Evolutionary conservation across 2,329 filamentous ascomycete species (phyloP), one percentile per base, ranked within the genome.

Genomic region (Neofusicoccum cordaticola): DNA sequence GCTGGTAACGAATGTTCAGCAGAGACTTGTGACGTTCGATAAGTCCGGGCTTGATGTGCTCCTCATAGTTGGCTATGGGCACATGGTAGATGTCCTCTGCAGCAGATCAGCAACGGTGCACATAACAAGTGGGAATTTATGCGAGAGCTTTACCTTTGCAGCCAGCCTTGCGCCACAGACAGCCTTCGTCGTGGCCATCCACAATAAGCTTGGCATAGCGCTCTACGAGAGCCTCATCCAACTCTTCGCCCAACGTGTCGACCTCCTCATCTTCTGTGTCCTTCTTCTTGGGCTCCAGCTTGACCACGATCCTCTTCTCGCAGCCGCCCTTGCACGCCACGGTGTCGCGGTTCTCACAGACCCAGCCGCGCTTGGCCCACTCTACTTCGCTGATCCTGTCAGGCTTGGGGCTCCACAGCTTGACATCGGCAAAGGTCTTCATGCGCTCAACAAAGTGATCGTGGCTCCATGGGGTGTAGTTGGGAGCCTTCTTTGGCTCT

Each of bases 311-410:
- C 70, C 96, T 91, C 71, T 90, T 89, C 73, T 90, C 89, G 73
- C 95, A 99, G 2, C 93, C 87, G 45, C 90, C 88, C 47, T 82
- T 83, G 75, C 95, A 99, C 17, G 88, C 87, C 15, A 98, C 92
- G 3, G 90, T 90, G 77, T 96, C 93, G 73, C 73, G 76, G 1
- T 68, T 69, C 51, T 90, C 87, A 71, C 94, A 97, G 3, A 89
- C 84, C 94, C 95, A 99, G 0, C 94, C 94, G 65, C 91, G 83
- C 81, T 94, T 97, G 0, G 93, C 93, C 95, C 95, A 99, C 75
- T 93, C 90, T 7, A 97, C 88, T 78, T 98, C 95, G 73, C 88
- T 92, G 70, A 98, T 88, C 39, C 83, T 84, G 61, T 93, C 86
- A 0, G 95, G 93, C 75, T 98, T 98, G 0, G 92, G 90, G n/a